Evolutionary conservation across 768 basidiomycete species (phyloP).

Genomic region (Polyporus arcularius): DNA sequence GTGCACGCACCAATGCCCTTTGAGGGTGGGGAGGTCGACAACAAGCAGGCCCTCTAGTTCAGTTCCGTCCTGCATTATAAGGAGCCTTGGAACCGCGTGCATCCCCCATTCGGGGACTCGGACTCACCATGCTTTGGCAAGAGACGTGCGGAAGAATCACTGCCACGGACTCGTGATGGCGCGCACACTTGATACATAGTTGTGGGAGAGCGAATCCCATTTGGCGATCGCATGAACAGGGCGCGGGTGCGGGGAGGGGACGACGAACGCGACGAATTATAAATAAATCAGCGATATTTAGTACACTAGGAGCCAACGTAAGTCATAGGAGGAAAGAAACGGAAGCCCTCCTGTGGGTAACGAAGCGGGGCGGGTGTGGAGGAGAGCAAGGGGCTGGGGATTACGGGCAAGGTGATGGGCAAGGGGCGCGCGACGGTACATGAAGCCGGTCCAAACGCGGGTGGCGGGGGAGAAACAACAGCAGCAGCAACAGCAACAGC

Average conservation of each 20-base stretch:
- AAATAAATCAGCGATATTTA: constrained; percentile 23
- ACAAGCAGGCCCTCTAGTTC: too few relatives aligned
- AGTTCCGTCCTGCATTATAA: too few relatives aligned
- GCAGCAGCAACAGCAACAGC: constrained; percentile 6
- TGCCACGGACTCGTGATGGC: too few relatives aligned
- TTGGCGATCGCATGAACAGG: neutral
- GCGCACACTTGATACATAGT: too few relatives aligned
- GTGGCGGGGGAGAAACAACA: neutral
- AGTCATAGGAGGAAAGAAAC: constrained; percentile 4
- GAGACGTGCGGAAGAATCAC: too few relatives aligned
- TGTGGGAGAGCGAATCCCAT: too few relatives aligned
- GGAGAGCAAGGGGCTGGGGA: neutral
- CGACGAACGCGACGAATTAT: constrained; percentile 6
- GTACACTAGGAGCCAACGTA: constrained; percentile 12
- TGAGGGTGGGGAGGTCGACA: too few relatives aligned
- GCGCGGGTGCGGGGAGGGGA: neutral
- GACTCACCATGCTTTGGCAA: too few relatives aligned
- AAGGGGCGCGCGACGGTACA: neutral
- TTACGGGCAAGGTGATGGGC: neutral
- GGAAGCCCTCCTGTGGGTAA: constrained; percentile 11
- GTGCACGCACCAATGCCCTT: too few relatives aligned
- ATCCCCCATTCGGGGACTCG: too few relatives aligned
- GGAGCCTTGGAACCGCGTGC: too few relatives aligned
- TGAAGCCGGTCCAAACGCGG: constrained; percentile 2
- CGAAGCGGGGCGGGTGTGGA: neutral